Evolutionary conservation across 257 asterid species (phyloP).

Genomic region (Primulina tabacum): DNA sequence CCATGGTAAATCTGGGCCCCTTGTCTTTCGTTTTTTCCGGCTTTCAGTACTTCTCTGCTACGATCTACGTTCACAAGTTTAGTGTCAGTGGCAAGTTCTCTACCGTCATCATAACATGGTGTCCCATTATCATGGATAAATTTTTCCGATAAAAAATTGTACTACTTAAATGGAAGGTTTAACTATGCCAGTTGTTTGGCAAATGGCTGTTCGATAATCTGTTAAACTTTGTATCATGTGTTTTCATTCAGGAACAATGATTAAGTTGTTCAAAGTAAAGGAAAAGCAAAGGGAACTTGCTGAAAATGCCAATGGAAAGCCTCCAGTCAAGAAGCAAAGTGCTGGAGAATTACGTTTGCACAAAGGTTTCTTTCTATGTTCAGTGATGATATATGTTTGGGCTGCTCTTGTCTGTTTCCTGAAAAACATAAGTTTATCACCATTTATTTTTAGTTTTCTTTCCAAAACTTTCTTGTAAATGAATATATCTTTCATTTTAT

Average conservation of each 20-base stretch:
- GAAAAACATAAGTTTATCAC: neutral
- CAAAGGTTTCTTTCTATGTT: slow-evolving; percentile 37
- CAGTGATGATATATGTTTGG: slow-evolving; percentile 6
- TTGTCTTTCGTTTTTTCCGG: neutral
- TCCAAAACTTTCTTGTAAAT: neutral
- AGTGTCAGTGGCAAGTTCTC: neutral
- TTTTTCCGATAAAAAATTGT: too few species aligned
- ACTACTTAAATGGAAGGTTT: neutral
- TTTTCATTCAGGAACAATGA: slow-evolving; percentile 55
- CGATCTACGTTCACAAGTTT: too few species aligned
- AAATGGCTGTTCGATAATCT: neutral
- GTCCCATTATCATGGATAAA: too few species aligned
- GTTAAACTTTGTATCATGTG: slow-evolving; percentile 6
- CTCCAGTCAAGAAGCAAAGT: slow-evolving; percentile 86
- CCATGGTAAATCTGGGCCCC: neutral
- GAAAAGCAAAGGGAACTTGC: slow-evolving; percentile 92
- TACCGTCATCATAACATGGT: too few species aligned
- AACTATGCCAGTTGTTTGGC: neutral
- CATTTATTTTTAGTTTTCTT: neutral
- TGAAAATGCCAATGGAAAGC: slow-evolving; percentile 81
- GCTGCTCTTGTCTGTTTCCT: neutral
- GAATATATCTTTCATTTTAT: neutral
- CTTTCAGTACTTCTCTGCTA: too few species aligned
- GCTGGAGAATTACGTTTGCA: slow-evolving; percentile 95
- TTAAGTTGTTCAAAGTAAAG: slow-evolving; percentile 86